Evolutionary conservation across 257 asterid genomes (phyloP), one percentile per base, ranked within the genome.

Genomic region (Solanum dulcamara): DNA sequence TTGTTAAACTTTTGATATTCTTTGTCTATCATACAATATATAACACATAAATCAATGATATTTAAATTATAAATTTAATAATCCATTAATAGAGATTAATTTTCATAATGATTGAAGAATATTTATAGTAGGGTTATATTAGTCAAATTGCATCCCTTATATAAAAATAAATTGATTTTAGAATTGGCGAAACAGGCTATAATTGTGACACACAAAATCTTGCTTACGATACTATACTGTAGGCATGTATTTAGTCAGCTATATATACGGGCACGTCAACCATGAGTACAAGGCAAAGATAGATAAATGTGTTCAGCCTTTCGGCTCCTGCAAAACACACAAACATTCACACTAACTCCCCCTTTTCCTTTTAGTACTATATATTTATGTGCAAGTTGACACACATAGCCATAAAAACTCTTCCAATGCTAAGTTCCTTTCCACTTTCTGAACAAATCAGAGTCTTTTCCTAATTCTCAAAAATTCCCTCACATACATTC

Each of bases 311-410:
- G 38, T 50, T 48, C 22, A 67, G 77, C 86, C 86, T 86, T 88
- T 80, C 86, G 81, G 74, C 84, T 86, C 87, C 85, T 91, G 91
- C 91, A 89, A 28, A 48, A 74, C 37, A 74, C 37, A 72, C 37
- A 75, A 24, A 77, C 82, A 77, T 46, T 26, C 59, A 44, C 82
- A 75, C 38, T 33, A 32, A 75, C 84, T 0, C 51, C 14, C 70
- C 44, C 4, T 60, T 28, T 17, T 11, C 67, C 4, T 44, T 28
- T 32, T 17, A 44, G 40, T 81, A 59, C 84, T 84, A 46, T 55
- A 55, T 57, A 51, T 81, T 35, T 84, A 38, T 37, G 51, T 72
- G 60, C 90, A 83, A 88, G 68, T 88, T 85, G 86, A 81, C 75
- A 50, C 62, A 85, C n/a, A n/a, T n/a, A 10, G 7, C 75, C 40